A percentile compares a stretch with the other conserved stretches of the same genome.
phyloP scores from a whole-genome alignment of 257 asterid species.

The Primulina eburnea region DNA sequence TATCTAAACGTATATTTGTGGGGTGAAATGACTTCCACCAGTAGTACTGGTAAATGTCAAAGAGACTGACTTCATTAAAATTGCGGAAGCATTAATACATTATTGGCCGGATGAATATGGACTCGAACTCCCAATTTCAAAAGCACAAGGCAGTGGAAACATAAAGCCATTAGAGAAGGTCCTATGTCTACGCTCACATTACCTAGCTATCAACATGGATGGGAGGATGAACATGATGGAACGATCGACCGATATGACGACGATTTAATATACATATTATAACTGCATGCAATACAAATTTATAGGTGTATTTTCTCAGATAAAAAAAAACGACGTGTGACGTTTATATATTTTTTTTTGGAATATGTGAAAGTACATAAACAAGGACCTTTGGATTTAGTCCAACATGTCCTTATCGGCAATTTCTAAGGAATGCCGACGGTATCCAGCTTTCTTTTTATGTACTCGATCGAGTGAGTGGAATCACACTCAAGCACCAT shows the following conservation, averaged over 20 bases:
- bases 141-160: conserved; percentile 29
- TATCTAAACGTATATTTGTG: not conserved
- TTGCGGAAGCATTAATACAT: not conserved
- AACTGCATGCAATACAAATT: no score
- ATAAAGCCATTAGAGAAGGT: conserved; percentile 35
- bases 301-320: no score
- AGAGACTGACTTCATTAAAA: not conserved
- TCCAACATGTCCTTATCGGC: not conserved
- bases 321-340: no score
- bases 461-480: no score
- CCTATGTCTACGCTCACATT: conserved; percentile 29
- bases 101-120: conserved; percentile 6
- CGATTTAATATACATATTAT: no score
- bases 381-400: no score
- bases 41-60: not conserved
- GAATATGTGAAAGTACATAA: no score
- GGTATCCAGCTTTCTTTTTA: no score
- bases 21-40: not conserved
- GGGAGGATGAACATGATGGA: not conserved
- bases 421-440: not conserved
- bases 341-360: no score
- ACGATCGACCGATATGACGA: no score
- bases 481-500: no score
- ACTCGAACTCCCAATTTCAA: conserved; percentile 10
- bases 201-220: not conserved